Conservation (phyloP, 768 basidiomycete genomes). For the Termitomyces sp. region DNA sequence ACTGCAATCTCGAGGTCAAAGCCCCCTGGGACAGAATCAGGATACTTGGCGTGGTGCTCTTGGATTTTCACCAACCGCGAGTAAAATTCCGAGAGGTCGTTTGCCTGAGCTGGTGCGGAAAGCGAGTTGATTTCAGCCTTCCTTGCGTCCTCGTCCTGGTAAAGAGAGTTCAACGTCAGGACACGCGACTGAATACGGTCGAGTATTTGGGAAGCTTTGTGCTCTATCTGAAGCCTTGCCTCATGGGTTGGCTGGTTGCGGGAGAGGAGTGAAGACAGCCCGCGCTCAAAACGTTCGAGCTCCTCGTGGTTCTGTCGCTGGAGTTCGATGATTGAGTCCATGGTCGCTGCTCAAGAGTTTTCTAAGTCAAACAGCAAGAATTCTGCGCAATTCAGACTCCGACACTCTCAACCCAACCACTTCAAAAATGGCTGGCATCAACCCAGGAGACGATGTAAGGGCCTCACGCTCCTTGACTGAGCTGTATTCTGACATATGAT, state of each 20-base stretch:
- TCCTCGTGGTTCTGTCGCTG: conserved; percentile 96
- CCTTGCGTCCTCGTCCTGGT: conserved; percentile 71
- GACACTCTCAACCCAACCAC: conserved; percentile 39
- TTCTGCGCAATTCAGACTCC: conserved; percentile 49
- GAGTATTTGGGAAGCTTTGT: conserved; percentile 87
- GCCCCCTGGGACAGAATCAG: conserved; percentile 76
- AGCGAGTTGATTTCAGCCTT: conserved; percentile 63
- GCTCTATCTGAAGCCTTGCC: conserved; percentile 66
- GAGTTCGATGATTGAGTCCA: conserved; percentile 95
- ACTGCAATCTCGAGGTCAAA: conserved; percentile 82
- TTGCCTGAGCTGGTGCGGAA: conserved; percentile 51
- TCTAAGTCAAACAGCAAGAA: conserved; percentile 11
- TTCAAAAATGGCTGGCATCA: conserved; percentile 72
- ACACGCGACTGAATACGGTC: conserved; percentile 74
- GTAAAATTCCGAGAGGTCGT: conserved; percentile 93
- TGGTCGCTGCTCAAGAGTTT: conserved; percentile 27
- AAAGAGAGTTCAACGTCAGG: conserved; percentile 60
- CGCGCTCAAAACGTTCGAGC: conserved; percentile 86
- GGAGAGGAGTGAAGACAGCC: conserved; percentile 79
- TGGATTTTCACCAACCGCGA: conserved; percentile 92
- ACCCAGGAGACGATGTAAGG: conserved; percentile 78
- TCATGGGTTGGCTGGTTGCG: conserved; percentile 61
- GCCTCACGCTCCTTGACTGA: conserved; percentile 10
- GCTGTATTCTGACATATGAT: conserved; percentile 7
- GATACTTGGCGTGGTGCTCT: conserved; percentile 95